Evolutionary conservation across 1,139 yeast species (phyloP).

Genomic region (Lizanozyma gosingica): DNA sequence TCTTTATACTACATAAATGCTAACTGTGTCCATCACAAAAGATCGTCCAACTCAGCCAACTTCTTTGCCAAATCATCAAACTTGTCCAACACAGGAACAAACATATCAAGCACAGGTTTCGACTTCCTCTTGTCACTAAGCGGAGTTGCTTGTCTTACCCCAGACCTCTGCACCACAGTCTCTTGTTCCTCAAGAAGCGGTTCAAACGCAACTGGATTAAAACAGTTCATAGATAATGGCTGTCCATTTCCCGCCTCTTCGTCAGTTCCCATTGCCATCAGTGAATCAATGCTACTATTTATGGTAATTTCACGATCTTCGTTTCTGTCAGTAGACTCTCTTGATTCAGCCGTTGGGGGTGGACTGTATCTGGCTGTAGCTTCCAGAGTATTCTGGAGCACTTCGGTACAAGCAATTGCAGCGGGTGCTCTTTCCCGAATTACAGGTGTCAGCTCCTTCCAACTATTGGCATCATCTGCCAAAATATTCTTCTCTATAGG

Average conservation of each 20-base stretch:
- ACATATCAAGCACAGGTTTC: constrained; percentile 37
- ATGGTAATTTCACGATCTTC: too few relatives aligned
- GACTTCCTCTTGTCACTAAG: constrained; percentile 15
- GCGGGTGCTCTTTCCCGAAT: background rate
- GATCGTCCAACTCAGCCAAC: constrained; percentile 34
- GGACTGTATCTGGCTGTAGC: background rate
- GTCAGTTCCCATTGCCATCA: background rate
- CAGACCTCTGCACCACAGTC: background rate
- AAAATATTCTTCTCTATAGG: too few relatives aligned
- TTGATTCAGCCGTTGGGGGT: background rate
- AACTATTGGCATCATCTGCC: too few relatives aligned
- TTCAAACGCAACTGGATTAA: background rate
- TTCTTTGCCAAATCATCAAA: constrained; percentile 38
- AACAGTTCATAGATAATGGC: too few relatives aligned
- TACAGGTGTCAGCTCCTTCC: background rate
- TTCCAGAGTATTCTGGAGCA: background rate
- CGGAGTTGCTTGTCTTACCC: too few relatives aligned
- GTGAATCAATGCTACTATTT: background rate
- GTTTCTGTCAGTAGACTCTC: too few relatives aligned
- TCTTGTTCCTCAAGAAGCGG: background rate
- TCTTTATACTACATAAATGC: too few relatives aligned
- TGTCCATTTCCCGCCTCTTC: background rate
- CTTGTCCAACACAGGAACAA: constrained; percentile 35
- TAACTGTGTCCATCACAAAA: constrained; percentile 4
- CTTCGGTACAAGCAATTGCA: background rate